phyloP scores from a whole-genome alignment of 192 early-diverging fungal genomes.

The Linnemannia zychae region DNA sequence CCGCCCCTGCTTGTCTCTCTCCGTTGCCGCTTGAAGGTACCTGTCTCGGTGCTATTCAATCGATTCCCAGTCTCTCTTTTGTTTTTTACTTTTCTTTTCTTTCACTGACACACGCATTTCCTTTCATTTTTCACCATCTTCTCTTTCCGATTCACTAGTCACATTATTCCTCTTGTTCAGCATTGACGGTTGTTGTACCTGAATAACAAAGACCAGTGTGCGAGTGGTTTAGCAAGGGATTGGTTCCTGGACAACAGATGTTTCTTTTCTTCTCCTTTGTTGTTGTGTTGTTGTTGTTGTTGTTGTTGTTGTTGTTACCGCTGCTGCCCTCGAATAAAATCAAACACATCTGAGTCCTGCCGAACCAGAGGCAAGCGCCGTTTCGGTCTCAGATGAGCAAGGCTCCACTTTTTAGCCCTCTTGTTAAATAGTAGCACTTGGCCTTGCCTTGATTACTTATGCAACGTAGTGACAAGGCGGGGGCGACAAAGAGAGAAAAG shows the following conservation, averaged over 20 bases:
- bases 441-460: not conserved
- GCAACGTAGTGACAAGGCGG: not conserved
- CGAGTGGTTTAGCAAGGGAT: no score
- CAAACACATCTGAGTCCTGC: not conserved
- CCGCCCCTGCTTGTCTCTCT: not conserved
- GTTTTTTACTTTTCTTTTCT: not conserved
- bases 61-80: not conserved
- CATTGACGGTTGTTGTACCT: not conserved
- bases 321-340: no score
- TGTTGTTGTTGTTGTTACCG: no score
- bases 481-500: not conserved
- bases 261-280: no score
- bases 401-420: no score
- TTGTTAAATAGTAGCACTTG: not conserved
- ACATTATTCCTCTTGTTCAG: not conserved
- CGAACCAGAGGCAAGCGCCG: not conserved
- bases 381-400: not conserved
- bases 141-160: not conserved
- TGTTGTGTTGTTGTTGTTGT: no score
- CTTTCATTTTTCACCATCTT: not conserved
- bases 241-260: no score
- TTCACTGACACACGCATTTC: no score
- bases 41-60: not conserved
- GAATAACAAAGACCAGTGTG: no score
- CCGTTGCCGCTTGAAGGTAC: not conserved